Evolutionary conservation across 1,284 basidiomycete genomes (phyloP), one percentile per base, ranked within the genome.

Genomic region (Sporisorium iseilematis-ciliati): DNA sequence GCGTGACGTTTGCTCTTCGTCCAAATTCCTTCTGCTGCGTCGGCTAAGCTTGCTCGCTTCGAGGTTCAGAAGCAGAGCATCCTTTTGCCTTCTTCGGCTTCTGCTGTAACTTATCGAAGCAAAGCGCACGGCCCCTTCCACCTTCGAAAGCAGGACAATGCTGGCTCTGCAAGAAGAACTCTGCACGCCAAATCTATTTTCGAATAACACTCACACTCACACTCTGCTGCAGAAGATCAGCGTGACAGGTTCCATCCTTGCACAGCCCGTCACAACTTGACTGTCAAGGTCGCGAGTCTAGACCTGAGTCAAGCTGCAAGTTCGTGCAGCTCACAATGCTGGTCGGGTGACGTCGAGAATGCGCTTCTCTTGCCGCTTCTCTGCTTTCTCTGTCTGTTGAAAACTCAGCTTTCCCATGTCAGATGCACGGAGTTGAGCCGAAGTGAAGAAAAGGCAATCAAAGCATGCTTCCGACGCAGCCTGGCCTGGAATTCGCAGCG

Each of bases 1-100:
- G 18, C 52, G 64, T 66, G 64, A 66, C 64, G 57, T 66, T 59
- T 16, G 21, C 35, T 14, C 12, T 16, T 38, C 11, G 35, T 8
- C 31, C 31, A 33, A 46, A 52, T 35, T 42, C 58, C 42, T 38
- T 43, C 26, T 14, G 23, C 59, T 43, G 26, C 40, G 26, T 48
- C 26, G 26, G 46, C 18, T 31, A 31, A 31, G 26, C 4, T 48
- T 48, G 25, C 46, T 48, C 46, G 26, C 46, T 48, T 48, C 35
- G 26, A 29, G 3, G 26, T 48, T 31, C 8, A 26, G 26, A 26
- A 48, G 46, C 46, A 48, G 26, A 31, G 23, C 8, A n/a, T n/a
- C n/a, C n/a, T n/a, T 48, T 23, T 29, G 16, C 26, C 46, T 21
- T 42, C 41, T 20, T 48, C 46, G 26, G 25, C 23, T 46, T 26